Conservation (phyloP, 495 filamentous ascomycete species). For the Podospora conica region DNA sequence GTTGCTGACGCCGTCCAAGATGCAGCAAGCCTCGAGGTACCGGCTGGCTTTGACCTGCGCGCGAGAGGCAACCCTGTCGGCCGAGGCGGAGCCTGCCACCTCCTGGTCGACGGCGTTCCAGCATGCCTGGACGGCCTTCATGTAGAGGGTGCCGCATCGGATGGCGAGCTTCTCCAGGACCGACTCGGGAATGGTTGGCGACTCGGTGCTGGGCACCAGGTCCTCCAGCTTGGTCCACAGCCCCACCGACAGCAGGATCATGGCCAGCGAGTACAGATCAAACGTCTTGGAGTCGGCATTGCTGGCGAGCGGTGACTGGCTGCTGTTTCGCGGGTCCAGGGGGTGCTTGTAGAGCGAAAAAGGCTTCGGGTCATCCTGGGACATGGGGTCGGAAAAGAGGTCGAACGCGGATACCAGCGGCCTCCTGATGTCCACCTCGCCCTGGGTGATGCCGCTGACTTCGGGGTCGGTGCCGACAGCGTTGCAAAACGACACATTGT, state of each 20-base stretch:
- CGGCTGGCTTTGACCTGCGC: slow-evolving; percentile 39
- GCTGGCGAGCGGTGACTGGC: slow-evolving; percentile 42
- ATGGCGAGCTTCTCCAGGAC: slow-evolving; percentile 56
- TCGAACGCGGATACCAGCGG: slow-evolving; percentile 78
- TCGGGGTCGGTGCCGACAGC: slow-evolving; percentile 35
- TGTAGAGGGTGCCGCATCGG: slow-evolving; percentile 71
- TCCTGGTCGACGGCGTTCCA: slow-evolving; percentile 71
- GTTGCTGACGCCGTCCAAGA: slow-evolving; percentile 43
- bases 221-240: slow-evolving; percentile 75
- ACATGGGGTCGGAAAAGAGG: slow-evolving; percentile 64
- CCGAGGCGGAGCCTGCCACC: slow-evolving; percentile 30
- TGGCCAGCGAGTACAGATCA: slow-evolving; percentile 79
- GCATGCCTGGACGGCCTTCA: slow-evolving; percentile 73
- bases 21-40: slow-evolving; percentile 46
- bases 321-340: slow-evolving; percentile 56
- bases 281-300: slow-evolving; percentile 53
- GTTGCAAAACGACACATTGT: slow-evolving; percentile 74
- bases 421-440: slow-evolving; percentile 59
- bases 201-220: slow-evolving; percentile 39
- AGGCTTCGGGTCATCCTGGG: slow-evolving; percentile 34
- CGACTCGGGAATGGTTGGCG: slow-evolving; percentile 35
- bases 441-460: slow-evolving; percentile 31
- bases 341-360: slow-evolving; percentile 67
- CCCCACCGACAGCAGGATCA: slow-evolving; percentile 80
- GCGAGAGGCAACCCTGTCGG: slow-evolving; percentile 37